Conservation (phyloP, 371 early-diverging fungal species). For the Umbelopsis sp. region DNA sequence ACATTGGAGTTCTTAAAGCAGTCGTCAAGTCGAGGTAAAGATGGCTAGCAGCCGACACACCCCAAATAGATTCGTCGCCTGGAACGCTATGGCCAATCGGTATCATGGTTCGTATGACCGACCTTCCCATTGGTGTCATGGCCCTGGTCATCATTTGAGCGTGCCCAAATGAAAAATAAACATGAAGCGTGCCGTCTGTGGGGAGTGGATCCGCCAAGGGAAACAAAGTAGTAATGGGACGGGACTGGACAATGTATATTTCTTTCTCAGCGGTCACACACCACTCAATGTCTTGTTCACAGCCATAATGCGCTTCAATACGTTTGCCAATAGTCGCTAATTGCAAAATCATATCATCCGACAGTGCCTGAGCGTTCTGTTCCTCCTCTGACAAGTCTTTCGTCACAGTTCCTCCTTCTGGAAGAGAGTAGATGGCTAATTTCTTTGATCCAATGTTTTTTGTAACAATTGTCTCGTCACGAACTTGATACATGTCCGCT, state of each 20-base stretch:
- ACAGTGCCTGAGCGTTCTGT: conserved; percentile 4
- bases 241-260: neutral
- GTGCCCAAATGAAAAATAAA: neutral
- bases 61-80: neutral
- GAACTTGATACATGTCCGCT: conserved; percentile 14
- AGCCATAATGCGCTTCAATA: conserved; percentile 13
- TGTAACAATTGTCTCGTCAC: neutral
- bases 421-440: neutral
- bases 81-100: neutral
- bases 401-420: conserved; percentile 14
- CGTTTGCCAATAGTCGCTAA: neutral
- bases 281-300: conserved; percentile 17
- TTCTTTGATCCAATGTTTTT: conserved; percentile 5
- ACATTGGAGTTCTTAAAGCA: neutral
- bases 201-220: neutral
- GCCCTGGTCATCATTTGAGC: conserved; percentile 11
- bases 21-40: neutral
- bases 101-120: neutral
- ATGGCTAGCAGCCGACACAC: neutral
- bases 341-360: neutral
- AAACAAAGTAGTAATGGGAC: conserved; percentile 14
- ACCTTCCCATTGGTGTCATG: conserved; percentile 1
- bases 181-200: conserved; percentile 6
- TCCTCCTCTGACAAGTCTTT: neutral
- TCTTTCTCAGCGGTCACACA: neutral